Evolutionary conservation across 352 stramenopile genomes (phyloP).

Genomic region (Phytophthora parvispora): DNA sequence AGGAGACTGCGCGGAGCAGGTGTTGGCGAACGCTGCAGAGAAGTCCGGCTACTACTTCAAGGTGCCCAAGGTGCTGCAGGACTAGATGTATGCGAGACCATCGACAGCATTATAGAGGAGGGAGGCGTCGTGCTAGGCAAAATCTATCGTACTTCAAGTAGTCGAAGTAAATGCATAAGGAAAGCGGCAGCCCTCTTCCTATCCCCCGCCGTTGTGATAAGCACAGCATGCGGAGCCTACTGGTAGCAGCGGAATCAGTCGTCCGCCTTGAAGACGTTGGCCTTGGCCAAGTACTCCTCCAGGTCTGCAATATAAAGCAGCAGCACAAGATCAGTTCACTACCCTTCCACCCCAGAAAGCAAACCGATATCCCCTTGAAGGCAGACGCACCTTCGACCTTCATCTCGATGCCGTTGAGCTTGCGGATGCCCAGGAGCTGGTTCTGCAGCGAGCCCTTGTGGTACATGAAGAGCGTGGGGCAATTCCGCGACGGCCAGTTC

Average conservation of each 20-base stretch:
- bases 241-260: constrained; percentile 21
- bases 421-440: constrained; percentile 90
- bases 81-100: constrained; percentile 42
- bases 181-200: constrained; percentile 2
- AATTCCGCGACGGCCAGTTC: constrained; percentile 94
- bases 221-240: background rate
- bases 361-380: background rate
- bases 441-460: constrained; percentile 90
- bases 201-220: background rate
- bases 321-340: constrained; percentile 9
- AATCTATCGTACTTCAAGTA: constrained; percentile 35
- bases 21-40: constrained; percentile 82
- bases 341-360: background rate
- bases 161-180: constrained; percentile 24
- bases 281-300: constrained; percentile 88
- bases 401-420: constrained; percentile 91
- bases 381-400: constrained; percentile 74
- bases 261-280: constrained; percentile 70
- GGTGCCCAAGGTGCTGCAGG: constrained; percentile 88
- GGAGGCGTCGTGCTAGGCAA: constrained; percentile 20
- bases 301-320: constrained; percentile 60
- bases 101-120: constrained; percentile 3
- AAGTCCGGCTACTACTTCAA: constrained; percentile 89
- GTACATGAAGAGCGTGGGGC: constrained; percentile 96
- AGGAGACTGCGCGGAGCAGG: constrained; percentile 74